Evolutionary conservation across 495 filamentous ascomycete genomes (phyloP).

Genomic region (Oleoguttula mirabilis): DNA sequence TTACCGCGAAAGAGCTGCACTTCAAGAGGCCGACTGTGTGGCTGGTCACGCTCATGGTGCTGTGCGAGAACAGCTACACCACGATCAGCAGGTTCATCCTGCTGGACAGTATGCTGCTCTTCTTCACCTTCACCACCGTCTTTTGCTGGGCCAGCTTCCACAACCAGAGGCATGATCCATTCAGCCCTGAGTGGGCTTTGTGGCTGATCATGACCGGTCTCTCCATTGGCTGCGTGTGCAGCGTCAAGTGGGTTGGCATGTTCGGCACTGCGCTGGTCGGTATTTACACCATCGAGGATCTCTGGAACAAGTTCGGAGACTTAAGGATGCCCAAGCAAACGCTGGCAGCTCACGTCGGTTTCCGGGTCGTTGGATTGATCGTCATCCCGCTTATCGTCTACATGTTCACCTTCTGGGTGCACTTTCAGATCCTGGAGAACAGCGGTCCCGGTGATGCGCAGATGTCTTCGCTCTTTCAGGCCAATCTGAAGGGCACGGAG

Average conservation of each 20-base stretch:
- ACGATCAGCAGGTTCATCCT: slow-evolving; percentile 97
- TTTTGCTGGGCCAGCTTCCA: slow-evolving; percentile 97
- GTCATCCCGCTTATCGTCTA: slow-evolving; percentile 77
- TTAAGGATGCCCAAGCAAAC: slow-evolving; percentile 75
- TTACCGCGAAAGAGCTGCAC: slow-evolving; percentile 79
- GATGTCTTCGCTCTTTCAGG: slow-evolving; percentile 98
- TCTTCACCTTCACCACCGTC: slow-evolving; percentile 92
- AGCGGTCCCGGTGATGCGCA: slow-evolving; percentile 94
- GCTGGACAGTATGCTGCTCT: slow-evolving; percentile 94
- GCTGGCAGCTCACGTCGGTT: slow-evolving; percentile 63
- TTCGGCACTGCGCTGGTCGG: slow-evolving; percentile 92
- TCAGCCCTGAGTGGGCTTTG: slow-evolving; percentile 76
- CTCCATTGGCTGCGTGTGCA: slow-evolving; percentile 94
- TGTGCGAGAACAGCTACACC: slow-evolving; percentile 97
- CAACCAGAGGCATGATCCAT: slow-evolving; percentile 65
- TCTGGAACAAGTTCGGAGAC: slow-evolving; percentile 98
- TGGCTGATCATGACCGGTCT: slow-evolving; percentile 88
- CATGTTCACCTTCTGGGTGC: slow-evolving; percentile 84
- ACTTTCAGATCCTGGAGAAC: slow-evolving; percentile 87
- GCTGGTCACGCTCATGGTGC: slow-evolving; percentile 90
- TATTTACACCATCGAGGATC: slow-evolving; percentile 87
- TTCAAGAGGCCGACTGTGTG: slow-evolving; percentile 78
- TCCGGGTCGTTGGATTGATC: slow-evolving; percentile 80
- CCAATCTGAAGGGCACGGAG: slow-evolving; percentile 84
- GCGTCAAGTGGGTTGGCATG: slow-evolving; percentile 94